Base-by-base conservation (phyloP, 441 rosid genomes). In the Populus tomentosa region DNA sequence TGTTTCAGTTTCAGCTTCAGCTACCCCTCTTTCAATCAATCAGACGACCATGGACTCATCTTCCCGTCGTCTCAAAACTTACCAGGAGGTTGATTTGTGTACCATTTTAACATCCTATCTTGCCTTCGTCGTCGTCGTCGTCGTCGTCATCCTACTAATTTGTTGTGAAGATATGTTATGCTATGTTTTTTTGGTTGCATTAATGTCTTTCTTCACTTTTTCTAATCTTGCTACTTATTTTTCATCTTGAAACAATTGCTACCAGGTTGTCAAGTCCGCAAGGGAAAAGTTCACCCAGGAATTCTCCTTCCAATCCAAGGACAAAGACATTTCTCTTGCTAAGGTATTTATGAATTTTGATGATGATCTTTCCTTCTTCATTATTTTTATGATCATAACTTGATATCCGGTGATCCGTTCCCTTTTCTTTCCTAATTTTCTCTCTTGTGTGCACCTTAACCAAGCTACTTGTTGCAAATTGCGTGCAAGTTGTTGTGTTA, bases 1-100 rank as follows among this genome's bases (percentile, higher is more conserved):
- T 67, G 77, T 86, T 77, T 82, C 88, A 68, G 86, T 86, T 74
- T 81, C 89, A 71, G 86, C 88, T 84, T 83, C 94, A 81, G 90
- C 90, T 84, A 86, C 92, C 80, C 90, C 90, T 86, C 85, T 84
- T 81, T 84, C 85, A 80, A 78, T 86, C 85, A 87, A 83, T 86
- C 89, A 82, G 89, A 89, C 80, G 82, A 85, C 75, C 46, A 85
- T 79, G 84, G 92, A 85, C 81, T 85, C 91, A 40, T 73, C 89
- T 50, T 50, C 56, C 56, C 56, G 56, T 80, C 88, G 79, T 83
- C 89, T 80, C 87, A 85, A 84, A 84, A 61, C 40, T 80, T 88
- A 87, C 84, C 84, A 88, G 89, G 95, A 94, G 98, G 98, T 94
- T 89, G 82, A 84, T 81, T 83, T 89, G 83, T 79, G 75, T 62